phyloP scores from a whole-genome alignment of 208 protist species.

The Wallacemonas sp. region DNA sequence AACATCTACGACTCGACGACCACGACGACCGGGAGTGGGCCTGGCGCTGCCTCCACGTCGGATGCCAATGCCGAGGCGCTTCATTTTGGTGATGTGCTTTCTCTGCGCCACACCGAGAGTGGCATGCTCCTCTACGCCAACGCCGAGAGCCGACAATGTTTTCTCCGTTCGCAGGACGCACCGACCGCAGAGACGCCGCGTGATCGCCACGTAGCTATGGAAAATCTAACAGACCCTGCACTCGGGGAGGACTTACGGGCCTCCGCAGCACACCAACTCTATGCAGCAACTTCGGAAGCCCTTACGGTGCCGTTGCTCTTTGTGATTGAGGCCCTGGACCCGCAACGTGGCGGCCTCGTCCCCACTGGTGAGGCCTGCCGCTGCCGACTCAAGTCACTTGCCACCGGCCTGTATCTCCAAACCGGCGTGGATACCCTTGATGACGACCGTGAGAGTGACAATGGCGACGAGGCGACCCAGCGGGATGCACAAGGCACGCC shows the following conservation, averaged over 20 bases:
- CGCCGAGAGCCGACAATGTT: constrained; percentile 12
- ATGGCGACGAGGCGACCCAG: too few species aligned
- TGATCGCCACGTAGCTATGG: too few species aligned
- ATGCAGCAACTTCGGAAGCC: not conserved
- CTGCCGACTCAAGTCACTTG: constrained; percentile 43
- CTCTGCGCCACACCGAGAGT: constrained; percentile 53
- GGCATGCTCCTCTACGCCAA: constrained; percentile 38
- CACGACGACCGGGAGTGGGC: too few species aligned
- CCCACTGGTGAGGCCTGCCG: constrained; percentile 15
- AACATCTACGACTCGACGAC: constrained; percentile 52
- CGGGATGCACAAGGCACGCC: too few species aligned
- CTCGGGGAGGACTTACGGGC: not conserved
- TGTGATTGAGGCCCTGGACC: constrained; percentile 40
- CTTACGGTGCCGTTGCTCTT: constrained; percentile 28
- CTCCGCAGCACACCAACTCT: not conserved
- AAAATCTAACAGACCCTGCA: not conserved
- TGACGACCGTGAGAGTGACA: too few species aligned
- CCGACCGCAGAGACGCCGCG: not conserved
- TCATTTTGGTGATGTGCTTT: constrained; percentile 57
- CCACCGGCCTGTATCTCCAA: constrained; percentile 39
- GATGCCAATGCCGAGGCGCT: constrained; percentile 20
- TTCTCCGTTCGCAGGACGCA: constrained; percentile 24
- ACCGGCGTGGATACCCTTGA: constrained; percentile 20
- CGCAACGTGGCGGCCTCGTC: constrained; percentile 38
- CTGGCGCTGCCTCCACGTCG: constrained; percentile 17